These are phyloP conservation scores for Nepenthes mirabilis DNA, from an alignment of 148 eudicot genomes.

Conservation along the genomic window DNA sequence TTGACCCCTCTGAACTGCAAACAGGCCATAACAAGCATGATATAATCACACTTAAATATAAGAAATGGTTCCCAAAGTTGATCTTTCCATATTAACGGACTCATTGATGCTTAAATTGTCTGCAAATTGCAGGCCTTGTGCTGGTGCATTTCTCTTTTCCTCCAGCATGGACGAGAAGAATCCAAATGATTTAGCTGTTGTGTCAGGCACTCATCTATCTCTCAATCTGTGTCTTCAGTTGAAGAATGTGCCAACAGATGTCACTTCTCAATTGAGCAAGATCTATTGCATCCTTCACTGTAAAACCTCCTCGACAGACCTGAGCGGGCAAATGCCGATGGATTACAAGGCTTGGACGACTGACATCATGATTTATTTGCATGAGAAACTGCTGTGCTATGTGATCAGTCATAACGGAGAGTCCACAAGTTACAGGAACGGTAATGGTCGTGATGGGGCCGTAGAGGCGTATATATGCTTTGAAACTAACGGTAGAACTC, in stretches of 20 bases:
- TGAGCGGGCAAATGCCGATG: constrained; percentile 10
- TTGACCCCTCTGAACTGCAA: too few species aligned
- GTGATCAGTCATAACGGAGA: constrained; percentile 22
- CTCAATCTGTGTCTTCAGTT: constrained; percentile 67
- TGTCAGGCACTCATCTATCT: constrained; percentile 38
- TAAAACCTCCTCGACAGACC: constrained; percentile 20
- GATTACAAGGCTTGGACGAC: constrained; percentile 28
- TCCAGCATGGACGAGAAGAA: constrained; percentile 22
- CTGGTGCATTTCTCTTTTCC: constrained; percentile 42
- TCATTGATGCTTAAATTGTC: constrained; percentile 1
- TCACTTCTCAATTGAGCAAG: constrained; percentile 24
- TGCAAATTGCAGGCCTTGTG: constrained; percentile 42
- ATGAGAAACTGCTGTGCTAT: constrained; percentile 37
- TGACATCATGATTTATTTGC: constrained; percentile 34
- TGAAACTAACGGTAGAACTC: constrained; percentile 39
- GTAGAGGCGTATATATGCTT: constrained; percentile 36
- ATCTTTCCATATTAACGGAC: neutral
- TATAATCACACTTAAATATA: too few species aligned
- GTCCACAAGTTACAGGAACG: constrained; percentile 1
- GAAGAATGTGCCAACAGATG: constrained; percentile 32
- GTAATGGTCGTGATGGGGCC: constrained; percentile 7
- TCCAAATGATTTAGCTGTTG: constrained; percentile 24
- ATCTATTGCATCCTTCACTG: constrained; percentile 58
- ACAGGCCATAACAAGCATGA: too few species aligned
- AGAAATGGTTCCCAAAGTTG: neutral